Evolutionary conservation across 345 rosid species (phyloP).

Genomic region (Gynandropsis gynandra): DNA sequence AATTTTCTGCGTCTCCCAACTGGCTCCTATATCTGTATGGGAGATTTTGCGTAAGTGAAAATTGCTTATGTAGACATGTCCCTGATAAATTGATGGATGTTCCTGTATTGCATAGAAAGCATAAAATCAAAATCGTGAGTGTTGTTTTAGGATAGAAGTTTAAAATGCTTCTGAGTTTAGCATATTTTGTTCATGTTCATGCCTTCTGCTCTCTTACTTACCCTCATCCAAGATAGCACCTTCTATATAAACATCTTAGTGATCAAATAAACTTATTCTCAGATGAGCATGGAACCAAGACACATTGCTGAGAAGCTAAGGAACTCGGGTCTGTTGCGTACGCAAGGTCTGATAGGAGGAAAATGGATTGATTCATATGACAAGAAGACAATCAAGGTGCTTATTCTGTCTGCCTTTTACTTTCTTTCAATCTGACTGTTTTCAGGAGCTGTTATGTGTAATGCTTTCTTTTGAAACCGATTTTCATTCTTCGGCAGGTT

Average conservation of each 20-base stretch:
- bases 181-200: too few relatives aligned
- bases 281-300: slow-evolving; percentile 55
- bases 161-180: too few relatives aligned
- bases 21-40: too few relatives aligned
- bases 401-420: slow-evolving; percentile 4
- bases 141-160: too few relatives aligned
- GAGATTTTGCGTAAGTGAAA: too few relatives aligned
- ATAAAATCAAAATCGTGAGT: too few relatives aligned
- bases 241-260: neutral
- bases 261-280: slow-evolving; percentile 16
- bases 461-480: slow-evolving; percentile 2
- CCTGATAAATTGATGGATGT: too few relatives aligned
- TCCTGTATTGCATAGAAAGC: too few relatives aligned
- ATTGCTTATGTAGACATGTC: too few relatives aligned
- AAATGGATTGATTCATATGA: slow-evolving; percentile 79
- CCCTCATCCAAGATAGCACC: neutral
- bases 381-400: slow-evolving; percentile 62
- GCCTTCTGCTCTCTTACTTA: too few relatives aligned
- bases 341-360: slow-evolving; percentile 77
- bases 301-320: slow-evolving; percentile 40
- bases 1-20: too few relatives aligned
- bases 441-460: neutral
- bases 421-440: neutral
- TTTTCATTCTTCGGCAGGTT: slow-evolving; percentile 43
- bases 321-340: slow-evolving; percentile 48